Conservation (phyloP, 345 rosid genomes). For the Viola odorata region DNA sequence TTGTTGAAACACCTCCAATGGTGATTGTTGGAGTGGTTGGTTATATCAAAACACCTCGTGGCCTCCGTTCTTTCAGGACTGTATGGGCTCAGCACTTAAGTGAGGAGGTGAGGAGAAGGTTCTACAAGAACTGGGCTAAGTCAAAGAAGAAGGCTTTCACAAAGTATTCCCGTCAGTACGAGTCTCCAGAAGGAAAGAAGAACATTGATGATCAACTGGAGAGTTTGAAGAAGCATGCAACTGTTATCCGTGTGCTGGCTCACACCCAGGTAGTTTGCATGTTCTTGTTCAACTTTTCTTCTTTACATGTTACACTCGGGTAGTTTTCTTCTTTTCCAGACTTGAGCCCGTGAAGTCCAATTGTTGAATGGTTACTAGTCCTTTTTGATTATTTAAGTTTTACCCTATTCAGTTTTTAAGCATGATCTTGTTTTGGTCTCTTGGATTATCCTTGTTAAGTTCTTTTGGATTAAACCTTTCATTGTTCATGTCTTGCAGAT, state of each 20-base stretch:
- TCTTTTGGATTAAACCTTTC: neutral
- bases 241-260: conserved; percentile 71
- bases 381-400: neutral
- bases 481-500: conserved; percentile 31
- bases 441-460: neutral
- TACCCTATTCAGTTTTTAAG: neutral
- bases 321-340: too few species aligned
- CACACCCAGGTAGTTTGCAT: conserved; percentile 63
- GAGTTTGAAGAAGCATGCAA: conserved; percentile 70
- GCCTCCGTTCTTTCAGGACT: conserved; percentile 62
- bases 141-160: conserved; percentile 90
- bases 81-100: conserved; percentile 91
- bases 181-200: conserved; percentile 65
- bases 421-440: neutral
- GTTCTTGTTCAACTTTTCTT: neutral
- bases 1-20: conserved; percentile 80
- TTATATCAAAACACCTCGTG: conserved; percentile 70
- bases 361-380: too few species aligned
- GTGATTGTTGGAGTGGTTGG: conserved; percentile 83
- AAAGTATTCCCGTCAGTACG: conserved; percentile 51
- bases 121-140: conserved; percentile 82
- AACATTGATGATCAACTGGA: conserved; percentile 59
- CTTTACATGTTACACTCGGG: neutral
- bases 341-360: too few species aligned
- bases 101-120: conserved; percentile 74